A percentile compares a stretch with the other conserved stretches of the same genome.
phyloP scores from a whole-genome alignment of 2,329 filamentous ascomycete species.

The Simplicillium aogashimaense region DNA sequence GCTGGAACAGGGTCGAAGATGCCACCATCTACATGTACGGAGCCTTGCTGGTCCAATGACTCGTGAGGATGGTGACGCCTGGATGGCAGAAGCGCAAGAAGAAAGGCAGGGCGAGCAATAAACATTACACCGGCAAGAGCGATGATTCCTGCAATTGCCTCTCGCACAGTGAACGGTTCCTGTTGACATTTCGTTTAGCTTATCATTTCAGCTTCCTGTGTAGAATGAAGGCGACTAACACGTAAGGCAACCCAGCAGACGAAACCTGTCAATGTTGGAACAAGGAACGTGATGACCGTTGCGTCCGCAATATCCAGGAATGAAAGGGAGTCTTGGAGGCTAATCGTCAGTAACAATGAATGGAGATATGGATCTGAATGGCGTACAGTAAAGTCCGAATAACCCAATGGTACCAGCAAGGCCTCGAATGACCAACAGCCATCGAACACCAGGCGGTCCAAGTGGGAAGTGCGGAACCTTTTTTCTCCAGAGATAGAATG shows the following conservation, averaged over 20 bases:
- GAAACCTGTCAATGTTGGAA: constrained; percentile 57
- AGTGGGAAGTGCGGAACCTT: constrained; percentile 53
- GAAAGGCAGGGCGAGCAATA: constrained; percentile 58
- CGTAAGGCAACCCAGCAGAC: constrained; percentile 48
- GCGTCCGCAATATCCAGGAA: constrained; percentile 72
- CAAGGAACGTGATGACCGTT: constrained; percentile 70
- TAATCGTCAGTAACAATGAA: no score
- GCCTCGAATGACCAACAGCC: constrained; percentile 54
- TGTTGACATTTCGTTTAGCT: constrained; percentile 21
- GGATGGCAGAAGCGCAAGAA: constrained; percentile 30
- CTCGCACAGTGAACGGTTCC: constrained; percentile 62
- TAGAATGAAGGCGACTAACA: constrained; percentile 6
- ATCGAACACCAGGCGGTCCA: constrained; percentile 51
- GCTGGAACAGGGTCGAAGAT: constrained; percentile 18
- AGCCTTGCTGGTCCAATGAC: constrained; percentile 4
- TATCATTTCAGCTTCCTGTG: neutral
- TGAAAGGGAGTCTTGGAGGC: constrained; percentile 38
- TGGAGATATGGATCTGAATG: no score
- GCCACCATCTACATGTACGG: constrained; percentile 10
- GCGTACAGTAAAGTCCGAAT: constrained; percentile 42
- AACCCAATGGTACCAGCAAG: constrained; percentile 56
- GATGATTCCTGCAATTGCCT: constrained; percentile 59
- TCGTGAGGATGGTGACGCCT: constrained; percentile 7
- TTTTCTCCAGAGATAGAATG: constrained; percentile 28
- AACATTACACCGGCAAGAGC: constrained; percentile 65